Conservation (phyloP, 148 eudicot genomes). For the Rhododendron kiyosumense region DNA sequence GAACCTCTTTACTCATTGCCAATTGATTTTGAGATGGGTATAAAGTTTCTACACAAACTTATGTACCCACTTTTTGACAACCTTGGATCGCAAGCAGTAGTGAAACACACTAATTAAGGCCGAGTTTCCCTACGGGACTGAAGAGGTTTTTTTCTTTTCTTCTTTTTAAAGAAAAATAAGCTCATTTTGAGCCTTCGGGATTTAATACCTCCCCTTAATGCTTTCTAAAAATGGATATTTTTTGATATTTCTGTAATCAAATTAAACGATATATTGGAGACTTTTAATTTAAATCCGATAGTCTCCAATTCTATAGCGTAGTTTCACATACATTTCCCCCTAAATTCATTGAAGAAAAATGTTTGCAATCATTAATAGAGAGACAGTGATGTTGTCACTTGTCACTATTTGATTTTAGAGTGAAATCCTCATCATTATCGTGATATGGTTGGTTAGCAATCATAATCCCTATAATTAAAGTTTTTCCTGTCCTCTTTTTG, state of each 20-base stretch:
- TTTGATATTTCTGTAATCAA: neutral
- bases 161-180: no score
- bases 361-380: neutral
- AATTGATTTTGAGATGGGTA: no score
- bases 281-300: neutral
- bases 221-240: neutral
- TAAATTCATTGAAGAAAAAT: neutral
- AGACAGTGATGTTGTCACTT: neutral
- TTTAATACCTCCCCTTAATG: neutral
- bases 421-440: neutral
- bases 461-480: neutral
- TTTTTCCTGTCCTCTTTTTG: neutral
- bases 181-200: neutral
- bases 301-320: neutral
- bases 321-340: neutral
- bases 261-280: neutral
- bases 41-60: no score
- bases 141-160: no score
- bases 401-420: neutral
- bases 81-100: neutral
- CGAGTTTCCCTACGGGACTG: no score
- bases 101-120: neutral
- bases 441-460: neutral
- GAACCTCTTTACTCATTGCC: no score
- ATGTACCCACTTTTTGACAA: neutral